Evolutionary conservation across 768 basidiomycete species (phyloP).

Genomic region (Leccinum rimulosum): DNA sequence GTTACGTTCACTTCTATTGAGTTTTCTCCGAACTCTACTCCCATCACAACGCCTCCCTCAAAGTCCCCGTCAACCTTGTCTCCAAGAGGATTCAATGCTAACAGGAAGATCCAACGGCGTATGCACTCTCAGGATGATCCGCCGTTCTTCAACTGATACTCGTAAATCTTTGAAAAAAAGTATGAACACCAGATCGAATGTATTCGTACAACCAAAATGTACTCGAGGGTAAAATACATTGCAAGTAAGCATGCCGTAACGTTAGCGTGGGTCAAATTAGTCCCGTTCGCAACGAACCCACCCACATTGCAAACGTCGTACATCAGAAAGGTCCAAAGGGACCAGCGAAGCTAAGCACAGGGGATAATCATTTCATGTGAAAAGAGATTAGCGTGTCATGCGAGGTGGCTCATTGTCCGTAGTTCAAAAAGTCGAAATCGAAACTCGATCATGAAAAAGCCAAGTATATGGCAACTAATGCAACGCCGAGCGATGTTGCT

Average conservation of each 20-base stretch:
- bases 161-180: not conserved
- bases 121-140: not conserved
- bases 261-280: slow-evolving; percentile 7
- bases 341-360: slow-evolving; percentile 17
- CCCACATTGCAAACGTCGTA: slow-evolving; percentile 19
- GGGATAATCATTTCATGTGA: slow-evolving; percentile 7
- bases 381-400: slow-evolving; percentile 10
- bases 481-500: slow-evolving; percentile 14
- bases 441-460: slow-evolving; percentile 19
- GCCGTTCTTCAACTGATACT: slow-evolving; percentile 13
- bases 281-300: slow-evolving; percentile 12
- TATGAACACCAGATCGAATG: not conserved
- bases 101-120: not conserved
- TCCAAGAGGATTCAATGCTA: not conserved
- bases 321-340: slow-evolving; percentile 4
- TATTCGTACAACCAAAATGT: slow-evolving; percentile 25
- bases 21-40: not conserved
- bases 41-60: not conserved
- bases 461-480: slow-evolving; percentile 17
- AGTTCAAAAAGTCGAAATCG: slow-evolving; percentile 8
- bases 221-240: slow-evolving; percentile 15
- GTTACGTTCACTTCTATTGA: slow-evolving; percentile 2
- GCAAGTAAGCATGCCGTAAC: slow-evolving; percentile 16
- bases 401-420: slow-evolving; percentile 9
- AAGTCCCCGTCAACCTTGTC: not conserved